These are phyloP conservation scores for Zasmidium citrigriseum DNA, from an alignment of 2,329 filamentous ascomycete genomes.

Conservation along the genomic window DNA sequence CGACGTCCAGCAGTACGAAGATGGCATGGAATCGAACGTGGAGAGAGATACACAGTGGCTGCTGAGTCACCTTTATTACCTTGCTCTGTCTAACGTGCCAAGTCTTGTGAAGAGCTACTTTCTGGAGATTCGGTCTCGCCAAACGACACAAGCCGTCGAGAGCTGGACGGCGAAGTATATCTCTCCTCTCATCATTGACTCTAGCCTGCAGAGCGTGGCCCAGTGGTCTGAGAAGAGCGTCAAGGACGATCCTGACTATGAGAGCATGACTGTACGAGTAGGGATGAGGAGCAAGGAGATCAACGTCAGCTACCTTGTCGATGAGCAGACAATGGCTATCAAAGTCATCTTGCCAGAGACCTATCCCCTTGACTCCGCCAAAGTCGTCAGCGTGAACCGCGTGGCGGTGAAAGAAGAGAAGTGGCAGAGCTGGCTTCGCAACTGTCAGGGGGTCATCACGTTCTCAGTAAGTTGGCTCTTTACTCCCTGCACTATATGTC, in stretches of 20 bases:
- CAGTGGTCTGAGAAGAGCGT: constrained; percentile 59
- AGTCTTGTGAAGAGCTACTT: constrained; percentile 80
- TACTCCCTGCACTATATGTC: background rate
- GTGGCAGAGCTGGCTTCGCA: constrained; percentile 88
- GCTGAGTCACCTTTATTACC: constrained; percentile 81
- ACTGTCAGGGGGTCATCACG: constrained; percentile 87
- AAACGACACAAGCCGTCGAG: constrained; percentile 78
- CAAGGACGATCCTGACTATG: constrained; percentile 44
- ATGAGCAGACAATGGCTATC: constrained; percentile 82
- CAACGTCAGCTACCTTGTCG: constrained; percentile 80
- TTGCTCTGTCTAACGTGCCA: constrained; percentile 74
- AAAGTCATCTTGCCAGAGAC: constrained; percentile 76
- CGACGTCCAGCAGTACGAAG: constrained; percentile 66
- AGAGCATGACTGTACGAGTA: constrained; percentile 68
- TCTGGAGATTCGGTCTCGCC: constrained; percentile 72
- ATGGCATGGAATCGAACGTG: constrained; percentile 55
- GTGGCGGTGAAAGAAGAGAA: constrained; percentile 88
- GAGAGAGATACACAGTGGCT: constrained; percentile 81
- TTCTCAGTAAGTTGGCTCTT: constrained; percentile 62
- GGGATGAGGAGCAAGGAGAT: constrained; percentile 73
- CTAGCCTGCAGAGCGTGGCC: constrained; percentile 67
- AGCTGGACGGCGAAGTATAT: constrained; percentile 82
- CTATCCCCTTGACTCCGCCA: constrained; percentile 79
- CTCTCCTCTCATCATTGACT: constrained; percentile 67
- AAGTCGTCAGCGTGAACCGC: constrained; percentile 74